phyloP scores from a whole-genome alignment of 2,329 filamentous ascomycete genomes.

The Fusarium sp. region DNA sequence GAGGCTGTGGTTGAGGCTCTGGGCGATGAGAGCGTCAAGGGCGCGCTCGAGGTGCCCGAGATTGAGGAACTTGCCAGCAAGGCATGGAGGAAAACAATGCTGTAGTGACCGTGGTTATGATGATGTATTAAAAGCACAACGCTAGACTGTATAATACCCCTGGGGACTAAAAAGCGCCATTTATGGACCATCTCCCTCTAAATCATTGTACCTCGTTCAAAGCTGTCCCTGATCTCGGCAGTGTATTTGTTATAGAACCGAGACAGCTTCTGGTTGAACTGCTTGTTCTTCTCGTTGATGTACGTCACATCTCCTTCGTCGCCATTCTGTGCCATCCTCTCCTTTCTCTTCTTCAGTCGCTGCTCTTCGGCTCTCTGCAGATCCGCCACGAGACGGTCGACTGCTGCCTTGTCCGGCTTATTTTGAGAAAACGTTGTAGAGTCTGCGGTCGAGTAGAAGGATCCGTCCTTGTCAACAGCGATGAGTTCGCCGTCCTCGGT shows the following conservation, averaged over 20 bases:
- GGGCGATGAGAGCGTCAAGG: constrained; percentile 77
- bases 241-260: constrained; percentile 99
- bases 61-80: constrained; percentile 86
- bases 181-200: constrained; percentile 54
- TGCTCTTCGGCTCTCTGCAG: constrained; percentile 89
- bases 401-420: constrained; percentile 85
- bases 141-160: constrained; percentile 51
- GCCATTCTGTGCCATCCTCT: constrained; percentile 80
- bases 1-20: constrained; percentile 92
- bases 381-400: constrained; percentile 89
- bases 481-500: constrained; percentile 95
- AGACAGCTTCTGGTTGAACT: constrained; percentile 97
- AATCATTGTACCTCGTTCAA: constrained; percentile 97
- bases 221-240: constrained; percentile 94
- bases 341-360: constrained; percentile 85
- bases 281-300: constrained; percentile 99
- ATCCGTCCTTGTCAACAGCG: constrained; percentile 90
- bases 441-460: constrained; percentile 90
- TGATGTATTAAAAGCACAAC: constrained; percentile 36
- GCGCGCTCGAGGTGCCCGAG: constrained; percentile 80
- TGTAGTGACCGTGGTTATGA: constrained; percentile 61
- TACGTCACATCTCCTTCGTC: constrained; percentile 95
- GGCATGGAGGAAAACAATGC: constrained; percentile 91
- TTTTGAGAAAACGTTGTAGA: constrained; percentile 85
- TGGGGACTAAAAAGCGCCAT: constrained; percentile 30